These are phyloP conservation scores for Erythrophleum ivorense DNA, from an alignment of 331 rosid genomes.

Conservation along the genomic window DNA sequence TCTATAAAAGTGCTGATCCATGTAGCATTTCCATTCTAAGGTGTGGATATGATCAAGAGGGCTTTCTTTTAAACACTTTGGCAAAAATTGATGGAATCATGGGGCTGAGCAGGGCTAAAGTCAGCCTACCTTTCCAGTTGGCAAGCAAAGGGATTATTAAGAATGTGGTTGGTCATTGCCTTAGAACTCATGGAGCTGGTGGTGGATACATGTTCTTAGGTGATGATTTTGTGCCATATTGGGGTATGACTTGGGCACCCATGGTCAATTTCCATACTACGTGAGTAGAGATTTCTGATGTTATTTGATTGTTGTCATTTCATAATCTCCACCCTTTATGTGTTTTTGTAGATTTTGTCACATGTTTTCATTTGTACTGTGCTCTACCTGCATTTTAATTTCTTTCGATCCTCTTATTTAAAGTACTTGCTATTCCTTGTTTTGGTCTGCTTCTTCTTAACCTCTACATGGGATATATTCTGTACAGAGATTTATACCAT, in stretches of 20 bases:
- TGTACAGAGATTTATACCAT: slow-evolving; percentile 68
- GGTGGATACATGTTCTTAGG: slow-evolving; percentile 90
- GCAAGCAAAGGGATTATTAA: slow-evolving; percentile 75
- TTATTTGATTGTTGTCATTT: slow-evolving; percentile 4
- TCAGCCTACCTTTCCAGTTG: slow-evolving; percentile 75
- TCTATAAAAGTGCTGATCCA: slow-evolving; percentile 38
- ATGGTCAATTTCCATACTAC: slow-evolving; percentile 54
- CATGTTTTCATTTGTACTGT: neutral
- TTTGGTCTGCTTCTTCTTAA: slow-evolving; percentile 28
- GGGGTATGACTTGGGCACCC: slow-evolving; percentile 87
- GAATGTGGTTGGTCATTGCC: slow-evolving; percentile 84
- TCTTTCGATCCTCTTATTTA: neutral
- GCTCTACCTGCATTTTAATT: slow-evolving; percentile 25
- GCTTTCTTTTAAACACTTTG: slow-evolving; percentile 65
- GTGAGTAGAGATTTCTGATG: slow-evolving; percentile 56
- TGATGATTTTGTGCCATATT: slow-evolving; percentile 69
- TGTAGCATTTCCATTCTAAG: slow-evolving; percentile 41
- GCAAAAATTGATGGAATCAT: slow-evolving; percentile 81
- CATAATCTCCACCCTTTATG: neutral
- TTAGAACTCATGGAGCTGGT: slow-evolving; percentile 52
- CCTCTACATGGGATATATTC: slow-evolving; percentile 26
- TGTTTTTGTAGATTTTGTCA: neutral
- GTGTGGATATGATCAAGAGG: slow-evolving; percentile 95
- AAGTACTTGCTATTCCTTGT: slow-evolving; percentile 10
- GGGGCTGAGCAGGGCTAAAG: slow-evolving; percentile 74